Base-by-base conservation (phyloP, 768 basidiomycete genomes). In the Boletus sp. region DNA sequence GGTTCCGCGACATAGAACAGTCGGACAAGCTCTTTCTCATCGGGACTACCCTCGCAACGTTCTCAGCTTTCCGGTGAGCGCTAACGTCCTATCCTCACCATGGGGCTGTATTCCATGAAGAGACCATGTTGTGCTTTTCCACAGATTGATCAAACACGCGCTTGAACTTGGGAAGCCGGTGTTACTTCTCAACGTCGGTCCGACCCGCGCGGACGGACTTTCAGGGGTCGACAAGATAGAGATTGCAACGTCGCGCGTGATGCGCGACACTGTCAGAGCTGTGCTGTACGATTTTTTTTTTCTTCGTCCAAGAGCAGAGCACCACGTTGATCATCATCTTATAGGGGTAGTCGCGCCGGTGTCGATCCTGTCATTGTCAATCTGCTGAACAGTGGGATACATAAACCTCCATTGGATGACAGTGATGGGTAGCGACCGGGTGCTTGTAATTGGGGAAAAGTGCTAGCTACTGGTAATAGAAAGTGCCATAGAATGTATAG, bases 1-100 rank as follows among this genome's bases (percentile, higher is more conserved):
- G 90, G 27, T 85, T 81, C 62, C 64, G 61, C 17, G 75, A 83
- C 33, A 64, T 95, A 37, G 81, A 86, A 55, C 65, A 68, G 8
- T 74, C 83, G 21, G 86, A 90, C 49, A 77, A 83, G 42, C 70
- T 98, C 0, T 80, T 98, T 42, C 74, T 96, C 38, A 73, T 96
- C 35, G 96, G 95, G 33, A 95, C 93, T 0, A 93, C 92, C 1
- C 81, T 97, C 27, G 93, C 96, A 1, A 98, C 95, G 0, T 97
- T 89, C 71, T 94, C 91, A 7, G 93, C 93, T 3, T 97, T 87
- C 71, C 79, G 90, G 90, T 90, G 59, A 38, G 61, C 7, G 5
- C 13, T 25, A 17, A 29, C 3, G 13, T 32, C 4, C 13, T 19
- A 33, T 14, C 4, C 4, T 11, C 6, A 15, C n/a, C 29, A 5